A percentile compares a stretch with the other conserved stretches of the same genome.
Conservation (phyloP, 2,329 filamentous ascomycete species). For the Claviceps citrina region DNA sequence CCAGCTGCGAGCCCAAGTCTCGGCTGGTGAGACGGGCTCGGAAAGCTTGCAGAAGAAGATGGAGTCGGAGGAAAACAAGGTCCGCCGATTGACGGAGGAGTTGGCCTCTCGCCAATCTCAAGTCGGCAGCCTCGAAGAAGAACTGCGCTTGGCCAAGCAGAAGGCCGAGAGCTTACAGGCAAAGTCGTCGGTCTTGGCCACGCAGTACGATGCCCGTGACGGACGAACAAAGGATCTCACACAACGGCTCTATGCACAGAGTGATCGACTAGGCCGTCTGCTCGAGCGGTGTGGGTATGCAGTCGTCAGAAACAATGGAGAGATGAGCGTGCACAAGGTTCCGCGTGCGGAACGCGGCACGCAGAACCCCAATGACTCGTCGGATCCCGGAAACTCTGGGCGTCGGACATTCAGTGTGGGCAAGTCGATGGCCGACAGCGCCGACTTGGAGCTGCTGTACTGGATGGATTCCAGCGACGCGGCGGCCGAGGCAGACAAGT, state of each 20-base stretch:
- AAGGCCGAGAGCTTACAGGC: slow-evolving; percentile 41
- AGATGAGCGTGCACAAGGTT: slow-evolving; percentile 61
- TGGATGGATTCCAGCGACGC: slow-evolving; percentile 62
- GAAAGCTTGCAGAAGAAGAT: slow-evolving; percentile 62
- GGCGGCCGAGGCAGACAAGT: slow-evolving; percentile 56
- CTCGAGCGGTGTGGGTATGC: slow-evolving; percentile 78
- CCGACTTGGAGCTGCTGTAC: slow-evolving; percentile 59
- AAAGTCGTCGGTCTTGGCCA: slow-evolving; percentile 34
- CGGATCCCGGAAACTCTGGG: slow-evolving; percentile 38
- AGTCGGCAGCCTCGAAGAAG: slow-evolving; percentile 59
- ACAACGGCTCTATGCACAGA: slow-evolving; percentile 66
- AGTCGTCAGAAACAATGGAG: slow-evolving; percentile 55
- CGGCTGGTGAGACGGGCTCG: slow-evolving; percentile 71
- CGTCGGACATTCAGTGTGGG: slow-evolving; percentile 35
- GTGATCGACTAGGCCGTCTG: slow-evolving; percentile 67
- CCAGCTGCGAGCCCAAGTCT: slow-evolving; percentile 53
- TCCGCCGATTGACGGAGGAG: slow-evolving; percentile 51
- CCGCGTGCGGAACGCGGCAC: slow-evolving; percentile 41
- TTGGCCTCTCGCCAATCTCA: slow-evolving; percentile 63
- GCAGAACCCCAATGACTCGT: slow-evolving; percentile 42
- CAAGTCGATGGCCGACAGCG: slow-evolving; percentile 41
- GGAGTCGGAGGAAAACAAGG: slow-evolving; percentile 58
- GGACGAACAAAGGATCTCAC: slow-evolving; percentile 68
- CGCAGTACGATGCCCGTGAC: slow-evolving; percentile 54
- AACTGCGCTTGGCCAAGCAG: slow-evolving; percentile 52